Evolutionary conservation across 345 rosid species (phyloP), one percentile per base, ranked within the genome.

Genomic region (Anacardium occidentale): DNA sequence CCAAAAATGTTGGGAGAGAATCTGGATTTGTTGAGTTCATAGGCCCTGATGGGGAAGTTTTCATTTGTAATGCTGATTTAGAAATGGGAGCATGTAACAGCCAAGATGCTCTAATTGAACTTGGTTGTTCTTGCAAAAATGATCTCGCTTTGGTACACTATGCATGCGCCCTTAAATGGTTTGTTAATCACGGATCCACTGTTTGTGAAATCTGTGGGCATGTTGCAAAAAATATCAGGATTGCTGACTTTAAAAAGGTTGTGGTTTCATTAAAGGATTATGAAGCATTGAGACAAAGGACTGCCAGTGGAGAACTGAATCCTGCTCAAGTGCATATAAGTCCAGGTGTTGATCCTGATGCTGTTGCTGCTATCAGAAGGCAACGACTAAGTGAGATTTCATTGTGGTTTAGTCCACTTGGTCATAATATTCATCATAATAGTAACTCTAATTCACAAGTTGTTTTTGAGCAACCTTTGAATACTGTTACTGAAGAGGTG

Each of bases 141-240:
- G 97, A 94, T 77, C 97, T 94, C 70, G 94, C 93, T 40, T 77
- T 90, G 18, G 98, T 94, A 25, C 98, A 92, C 75, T 94, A 92
- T 73, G 90, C 97, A 3, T 94, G 97, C 66, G 98, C 97, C 9
- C 91, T 94, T 45, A 94, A 94, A 77, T 94, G 98, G 98, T 94
- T 94, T 81, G 87, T 94, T 63, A 94, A 85, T 82, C 97, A 89
- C 71, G 97, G 98, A 73, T 94, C 98, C 22, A 94, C 97, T 0
- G 77, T 90, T 10, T 94, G 98, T 18, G 98, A 94, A 76, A 92
- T 94, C 62, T 94, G 98, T 71, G 97, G 98, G 8, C 62, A 71
- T 72, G 59, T 81, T 67, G 92, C 97, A 0, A 89, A 85, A 69
- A 90, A 84, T 70, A 77, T 94, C 73, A 88, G 78, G 72, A 70